Evolutionary conservation across 2,329 filamentous ascomycete species (phyloP).

Genomic region (Monosporascus sp.): DNA sequence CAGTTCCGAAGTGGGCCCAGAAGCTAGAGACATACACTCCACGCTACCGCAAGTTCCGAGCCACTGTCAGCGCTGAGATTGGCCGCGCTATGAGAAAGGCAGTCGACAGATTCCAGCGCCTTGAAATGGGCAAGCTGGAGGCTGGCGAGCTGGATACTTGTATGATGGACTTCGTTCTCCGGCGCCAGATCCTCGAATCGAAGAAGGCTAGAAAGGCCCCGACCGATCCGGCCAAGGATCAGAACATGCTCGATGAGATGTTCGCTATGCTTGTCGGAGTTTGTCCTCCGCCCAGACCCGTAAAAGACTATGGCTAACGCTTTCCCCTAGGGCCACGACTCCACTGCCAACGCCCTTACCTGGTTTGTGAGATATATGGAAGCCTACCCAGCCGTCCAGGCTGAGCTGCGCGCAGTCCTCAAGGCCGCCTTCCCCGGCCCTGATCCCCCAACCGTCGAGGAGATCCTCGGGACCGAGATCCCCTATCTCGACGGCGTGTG

Average conservation of each 20-base stretch:
- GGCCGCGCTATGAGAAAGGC: constrained; percentile 4
- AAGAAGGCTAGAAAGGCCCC: constrained; percentile 4
- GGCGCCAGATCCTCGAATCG: constrained; percentile 8
- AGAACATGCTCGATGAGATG: constrained; percentile 9
- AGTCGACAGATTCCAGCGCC: constrained; percentile 6
- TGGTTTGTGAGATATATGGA: constrained; percentile 14
- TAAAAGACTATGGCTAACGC: neutral
- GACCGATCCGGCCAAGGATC: constrained; percentile 5
- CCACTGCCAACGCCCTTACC: constrained; percentile 8
- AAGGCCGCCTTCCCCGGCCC: constrained; percentile 4
- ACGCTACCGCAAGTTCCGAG: constrained; percentile 11
- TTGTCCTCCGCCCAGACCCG: neutral
- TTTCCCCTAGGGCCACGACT: constrained; percentile 8
- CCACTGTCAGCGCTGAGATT: constrained; percentile 7
- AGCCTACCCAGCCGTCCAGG: constrained; percentile 4
- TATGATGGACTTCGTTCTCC: constrained; percentile 14
- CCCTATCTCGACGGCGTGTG: constrained; percentile 8
- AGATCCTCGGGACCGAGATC: constrained; percentile 9
- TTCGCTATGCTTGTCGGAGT: constrained; percentile 11
- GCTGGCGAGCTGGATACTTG: constrained; percentile 6
- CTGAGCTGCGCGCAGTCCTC: constrained; percentile 3
- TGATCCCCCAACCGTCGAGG: constrained; percentile 1
- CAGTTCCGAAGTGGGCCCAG: constrained; percentile 9
- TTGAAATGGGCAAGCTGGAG: constrained; percentile 4
- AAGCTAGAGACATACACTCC: constrained; percentile 9